Percentiles rank a stretch among this genome's conserved stretches.
Evolutionary conservation across 2,329 filamentous ascomycete species (phyloP).

Genomic region (Beauveria asiatica): DNA sequence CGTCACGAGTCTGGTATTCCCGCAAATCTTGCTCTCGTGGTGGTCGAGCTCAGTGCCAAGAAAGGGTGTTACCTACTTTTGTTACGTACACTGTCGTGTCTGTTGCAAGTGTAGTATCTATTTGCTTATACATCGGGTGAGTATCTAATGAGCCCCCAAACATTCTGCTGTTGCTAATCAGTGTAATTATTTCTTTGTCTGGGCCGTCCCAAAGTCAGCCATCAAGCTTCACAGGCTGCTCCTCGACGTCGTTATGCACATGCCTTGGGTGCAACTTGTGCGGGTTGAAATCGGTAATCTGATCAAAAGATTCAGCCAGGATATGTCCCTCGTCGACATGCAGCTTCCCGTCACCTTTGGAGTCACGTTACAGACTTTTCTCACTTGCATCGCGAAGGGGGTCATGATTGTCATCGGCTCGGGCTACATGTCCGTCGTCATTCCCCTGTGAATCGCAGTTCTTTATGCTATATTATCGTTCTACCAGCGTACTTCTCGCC

Average conservation of each 20-base stretch:
- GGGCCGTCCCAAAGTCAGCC: conserved; percentile 1
- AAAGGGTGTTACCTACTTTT: background rate
- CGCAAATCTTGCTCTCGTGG: conserved; percentile 6
- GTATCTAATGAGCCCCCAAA: background rate
- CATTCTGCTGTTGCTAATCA: background rate
- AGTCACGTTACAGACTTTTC: background rate
- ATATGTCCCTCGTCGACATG: conserved; percentile 26
- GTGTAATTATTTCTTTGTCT: background rate
- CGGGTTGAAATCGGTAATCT: conserved; percentile 22
- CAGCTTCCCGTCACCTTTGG: conserved; percentile 19
- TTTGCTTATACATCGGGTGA: conserved; percentile 11
- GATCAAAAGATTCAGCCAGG: conserved; percentile 26
- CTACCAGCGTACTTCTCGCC: conserved; percentile 40
- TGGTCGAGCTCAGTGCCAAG: background rate
- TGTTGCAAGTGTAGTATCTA: conserved; percentile 1
- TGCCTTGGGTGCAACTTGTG: conserved; percentile 1
- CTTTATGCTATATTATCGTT: conserved; percentile 34
- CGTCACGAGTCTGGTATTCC: background rate
- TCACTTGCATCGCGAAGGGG: conserved; percentile 30
- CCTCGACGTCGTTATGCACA: conserved; percentile 22
- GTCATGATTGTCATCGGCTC: conserved; percentile 30
- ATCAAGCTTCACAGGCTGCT: conserved; percentile 2
- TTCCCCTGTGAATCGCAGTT: conserved; percentile 28
- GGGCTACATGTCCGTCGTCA: conserved; percentile 28
- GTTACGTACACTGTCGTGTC: background rate